A percentile compares a stretch with the other conserved stretches of the same genome.
Conservation (phyloP, 371 early-diverging fungal species). For the Rhizopus arrhizus region DNA sequence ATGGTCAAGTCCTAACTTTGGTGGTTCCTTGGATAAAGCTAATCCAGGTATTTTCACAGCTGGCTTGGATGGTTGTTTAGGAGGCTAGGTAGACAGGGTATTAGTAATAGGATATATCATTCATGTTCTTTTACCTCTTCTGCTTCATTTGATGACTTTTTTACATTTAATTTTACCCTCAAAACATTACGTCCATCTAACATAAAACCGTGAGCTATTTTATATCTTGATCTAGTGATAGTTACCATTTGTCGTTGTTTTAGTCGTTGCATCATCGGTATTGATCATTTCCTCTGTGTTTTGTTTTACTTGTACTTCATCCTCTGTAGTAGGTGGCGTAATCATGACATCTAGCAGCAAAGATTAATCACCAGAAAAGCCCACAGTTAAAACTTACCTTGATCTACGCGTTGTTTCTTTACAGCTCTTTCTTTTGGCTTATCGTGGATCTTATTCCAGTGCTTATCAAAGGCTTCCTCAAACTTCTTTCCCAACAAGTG, state of each 20-base stretch:
- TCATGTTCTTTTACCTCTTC: neutral
- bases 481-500: constrained; percentile 61
- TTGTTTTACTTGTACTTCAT: neutral
- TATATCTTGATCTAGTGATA: neutral
- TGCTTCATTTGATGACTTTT: neutral
- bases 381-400: neutral
- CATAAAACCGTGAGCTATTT: neutral
- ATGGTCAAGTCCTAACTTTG: constrained; percentile 8
- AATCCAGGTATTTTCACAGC: constrained; percentile 6
- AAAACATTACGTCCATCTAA: constrained; percentile 3
- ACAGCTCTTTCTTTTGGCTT: neutral
- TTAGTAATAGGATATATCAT: neutral
- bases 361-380: neutral
- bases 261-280: neutral
- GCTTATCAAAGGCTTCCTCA: constrained; percentile 57
- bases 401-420: neutral
- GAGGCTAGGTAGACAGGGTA: neutral
- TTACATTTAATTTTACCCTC: constrained; percentile 8
- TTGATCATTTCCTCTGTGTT: neutral
- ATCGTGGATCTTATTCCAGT: constrained; percentile 64
- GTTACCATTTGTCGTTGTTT: neutral
- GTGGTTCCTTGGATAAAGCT: constrained; percentile 14
- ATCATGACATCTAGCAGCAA: neutral
- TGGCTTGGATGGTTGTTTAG: neutral
- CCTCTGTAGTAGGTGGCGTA: neutral